Evolutionary conservation across 2,329 filamentous ascomycete species (phyloP), one percentile per base, ranked within the genome.

Genomic region (Sporothrix brunneoviolacea): DNA sequence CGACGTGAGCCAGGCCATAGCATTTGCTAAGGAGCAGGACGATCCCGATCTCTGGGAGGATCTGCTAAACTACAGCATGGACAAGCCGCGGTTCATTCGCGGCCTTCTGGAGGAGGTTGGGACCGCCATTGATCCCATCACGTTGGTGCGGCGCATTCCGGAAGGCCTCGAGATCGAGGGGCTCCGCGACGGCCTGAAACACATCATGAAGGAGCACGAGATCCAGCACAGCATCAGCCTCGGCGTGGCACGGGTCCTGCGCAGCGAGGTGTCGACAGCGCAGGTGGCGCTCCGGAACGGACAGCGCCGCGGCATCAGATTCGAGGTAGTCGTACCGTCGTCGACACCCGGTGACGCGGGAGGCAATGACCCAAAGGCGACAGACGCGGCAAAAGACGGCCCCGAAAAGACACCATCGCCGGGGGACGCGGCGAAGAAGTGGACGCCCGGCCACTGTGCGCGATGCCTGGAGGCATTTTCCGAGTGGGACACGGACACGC

Each of bases 1-100:
- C 52, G 88, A 98, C 63, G 91, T 97, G 44, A 86, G 84, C 44
- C 90, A 93, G 58, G 93, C 93, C 8, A 98, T 98, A 58, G 79
- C 85, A 1, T 98, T 98, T 61, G 91, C 90, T 48, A 96, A 96
- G 65, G 85, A 91, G 55, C 90, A 97, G 63, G 84, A 93, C 56
- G 91, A 96, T 60, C 83, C 84, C 0, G 91, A 96, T 59, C 76
- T 98, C 0, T 98, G 93, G 93, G 87, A 95, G 57, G 91, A 97
- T 61, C 75, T 98, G 8, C 79, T 98, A 6, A 83, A 91, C 59
- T 97, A 97, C 66, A 91, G 87, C 54, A 97, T 98, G 93, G 90
- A 96, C 69, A 95, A 96, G 63, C 93, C 93, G 1, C 82, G 82
- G 36, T 98, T 98, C 69, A 97, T 98, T 58, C 84, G 88, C 12